Conservation (phyloP, 78 protist species). For the Abeoforma whisleri region DNA sequence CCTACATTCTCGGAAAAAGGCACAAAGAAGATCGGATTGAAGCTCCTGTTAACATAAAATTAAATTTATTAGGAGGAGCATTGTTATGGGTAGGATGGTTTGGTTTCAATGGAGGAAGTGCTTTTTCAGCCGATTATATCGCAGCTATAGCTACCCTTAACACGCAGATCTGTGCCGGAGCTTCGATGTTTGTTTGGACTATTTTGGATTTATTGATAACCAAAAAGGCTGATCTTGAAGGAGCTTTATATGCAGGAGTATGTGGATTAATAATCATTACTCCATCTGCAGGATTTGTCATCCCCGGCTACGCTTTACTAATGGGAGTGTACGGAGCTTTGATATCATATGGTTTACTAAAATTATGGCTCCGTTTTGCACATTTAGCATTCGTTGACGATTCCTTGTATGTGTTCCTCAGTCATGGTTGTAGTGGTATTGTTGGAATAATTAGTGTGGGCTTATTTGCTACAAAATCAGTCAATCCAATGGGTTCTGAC, state of each 20-base stretch:
- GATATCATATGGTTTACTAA: slow-evolving; percentile 8
- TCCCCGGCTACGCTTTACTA: slow-evolving; percentile 22
- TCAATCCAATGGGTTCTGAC: slow-evolving; percentile 18
- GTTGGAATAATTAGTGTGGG: slow-evolving; percentile 15
- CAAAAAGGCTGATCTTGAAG: background rate
- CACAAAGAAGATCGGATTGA: slow-evolving; percentile 15
- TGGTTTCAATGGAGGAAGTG: slow-evolving; percentile 33
- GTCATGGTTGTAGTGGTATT: slow-evolving; percentile 25
- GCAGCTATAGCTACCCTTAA: slow-evolving; percentile 12
- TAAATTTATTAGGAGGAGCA: slow-evolving; percentile 24
- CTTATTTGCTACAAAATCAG: slow-evolving; percentile 5
- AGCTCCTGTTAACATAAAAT: background rate
- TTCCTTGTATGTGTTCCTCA: slow-evolving; percentile 34
- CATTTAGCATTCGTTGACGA: slow-evolving; percentile 26
- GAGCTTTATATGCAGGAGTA: slow-evolving; percentile 29
- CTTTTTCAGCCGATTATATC: slow-evolving; percentile 3
- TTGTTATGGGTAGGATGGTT: slow-evolving; percentile 33
- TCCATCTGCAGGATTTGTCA: slow-evolving; percentile 25
- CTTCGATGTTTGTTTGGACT: slow-evolving; percentile 32
- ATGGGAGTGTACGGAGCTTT: slow-evolving; percentile 35
- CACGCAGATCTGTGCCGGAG: slow-evolving; percentile 27
- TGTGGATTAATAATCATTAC: slow-evolving; percentile 24
- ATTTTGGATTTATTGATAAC: background rate
- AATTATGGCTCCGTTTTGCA: background rate
- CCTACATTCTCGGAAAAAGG: background rate